These are phyloP conservation scores for Anthostomella pinea DNA, from an alignment of 2,329 filamentous ascomycete species.

Conservation along the genomic window DNA sequence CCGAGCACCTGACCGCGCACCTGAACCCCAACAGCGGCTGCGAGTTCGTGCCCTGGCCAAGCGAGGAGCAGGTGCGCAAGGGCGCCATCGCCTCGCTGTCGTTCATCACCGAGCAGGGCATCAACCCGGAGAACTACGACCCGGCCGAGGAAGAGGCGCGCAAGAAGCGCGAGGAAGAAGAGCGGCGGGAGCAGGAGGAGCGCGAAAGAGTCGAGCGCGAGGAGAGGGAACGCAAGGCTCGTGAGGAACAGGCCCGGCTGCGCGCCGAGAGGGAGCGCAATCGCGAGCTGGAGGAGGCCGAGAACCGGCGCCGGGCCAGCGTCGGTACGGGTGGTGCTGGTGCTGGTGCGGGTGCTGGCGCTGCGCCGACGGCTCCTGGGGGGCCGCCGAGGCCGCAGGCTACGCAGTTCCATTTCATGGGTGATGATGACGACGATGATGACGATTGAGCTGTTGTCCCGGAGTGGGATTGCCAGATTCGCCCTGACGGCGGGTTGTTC, in stretches of 20 bases:
- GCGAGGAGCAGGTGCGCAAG: slow-evolving; percentile 63
- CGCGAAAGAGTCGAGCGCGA: slow-evolving; percentile 45
- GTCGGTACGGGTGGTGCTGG: slow-evolving; percentile 7
- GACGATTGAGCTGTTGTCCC: slow-evolving; percentile 21
- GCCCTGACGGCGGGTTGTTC: no score
- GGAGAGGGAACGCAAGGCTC: slow-evolving; percentile 44
- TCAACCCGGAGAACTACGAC: slow-evolving; percentile 60
- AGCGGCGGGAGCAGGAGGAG: slow-evolving; percentile 46
- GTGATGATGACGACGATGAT: slow-evolving; percentile 51
- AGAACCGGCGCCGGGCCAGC: slow-evolving; percentile 25
- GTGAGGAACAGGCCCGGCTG: slow-evolving; percentile 35
- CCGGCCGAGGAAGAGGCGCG: slow-evolving; percentile 53
- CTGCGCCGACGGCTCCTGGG: slow-evolving; percentile 22
- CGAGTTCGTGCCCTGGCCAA: slow-evolving; percentile 75
- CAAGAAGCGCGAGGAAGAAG: slow-evolving; percentile 47
- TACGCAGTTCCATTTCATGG: slow-evolving; percentile 56
- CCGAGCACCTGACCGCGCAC: slow-evolving; percentile 46
- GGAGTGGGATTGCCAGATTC: no score
- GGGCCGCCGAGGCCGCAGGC: slow-evolving; percentile 29
- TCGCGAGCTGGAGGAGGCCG: slow-evolving; percentile 38
- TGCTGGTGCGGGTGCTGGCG: background rate
- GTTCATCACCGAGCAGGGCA: slow-evolving; percentile 57
- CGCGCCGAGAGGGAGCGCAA: slow-evolving; percentile 35
- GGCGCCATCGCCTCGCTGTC: slow-evolving; percentile 67
- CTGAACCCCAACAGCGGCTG: slow-evolving; percentile 56